Evolutionary conservation across 345 rosid genomes (phyloP).

Genomic region (Geranium brycei): DNA sequence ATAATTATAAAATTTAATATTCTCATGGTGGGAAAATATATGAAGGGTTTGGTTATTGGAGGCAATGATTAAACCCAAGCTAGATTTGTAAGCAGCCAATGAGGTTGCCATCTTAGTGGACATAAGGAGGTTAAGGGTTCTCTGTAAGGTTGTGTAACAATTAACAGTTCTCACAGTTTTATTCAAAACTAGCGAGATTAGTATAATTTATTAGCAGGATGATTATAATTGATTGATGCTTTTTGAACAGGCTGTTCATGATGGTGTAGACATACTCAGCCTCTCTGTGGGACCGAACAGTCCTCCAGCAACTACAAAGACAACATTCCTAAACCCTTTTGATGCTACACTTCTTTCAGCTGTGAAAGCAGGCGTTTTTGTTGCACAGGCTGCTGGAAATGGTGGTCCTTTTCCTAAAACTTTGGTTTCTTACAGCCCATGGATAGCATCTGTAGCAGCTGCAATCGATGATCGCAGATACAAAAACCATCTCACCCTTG

Average conservation of each 20-base stretch:
- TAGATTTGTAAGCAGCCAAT: too few species aligned
- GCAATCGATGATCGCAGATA: conserved; percentile 94
- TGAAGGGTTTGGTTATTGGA: too few species aligned
- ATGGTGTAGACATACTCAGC: conserved; percentile 93
- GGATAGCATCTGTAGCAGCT: conserved; percentile 95
- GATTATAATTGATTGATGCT: neutral
- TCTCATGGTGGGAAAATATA: too few species aligned
- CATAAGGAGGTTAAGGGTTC: too few species aligned
- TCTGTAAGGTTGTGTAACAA: too few species aligned
- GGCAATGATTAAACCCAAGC: too few species aligned
- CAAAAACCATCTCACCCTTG: conserved; percentile 75
- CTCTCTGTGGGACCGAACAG: conserved; percentile 95
- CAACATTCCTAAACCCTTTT: conserved; percentile 83
- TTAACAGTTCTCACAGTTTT: neutral
- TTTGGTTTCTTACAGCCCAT: conserved; percentile 88
- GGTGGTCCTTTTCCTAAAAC: conserved; percentile 98
- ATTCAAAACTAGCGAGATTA: neutral
- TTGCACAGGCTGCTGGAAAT: conserved; percentile 96
- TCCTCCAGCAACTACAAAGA: conserved; percentile 78
- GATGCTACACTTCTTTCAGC: conserved; percentile 94
- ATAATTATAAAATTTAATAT: too few species aligned
- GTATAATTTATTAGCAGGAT: too few species aligned
- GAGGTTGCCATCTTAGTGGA: too few species aligned
- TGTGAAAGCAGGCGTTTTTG: conserved; percentile 95
- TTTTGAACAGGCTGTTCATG: conserved; percentile 81